Evolutionary conservation across 2,329 filamentous ascomycete genomes (phyloP), one percentile per base, ranked within the genome.

Genomic region (Didymella arachidicola): DNA sequence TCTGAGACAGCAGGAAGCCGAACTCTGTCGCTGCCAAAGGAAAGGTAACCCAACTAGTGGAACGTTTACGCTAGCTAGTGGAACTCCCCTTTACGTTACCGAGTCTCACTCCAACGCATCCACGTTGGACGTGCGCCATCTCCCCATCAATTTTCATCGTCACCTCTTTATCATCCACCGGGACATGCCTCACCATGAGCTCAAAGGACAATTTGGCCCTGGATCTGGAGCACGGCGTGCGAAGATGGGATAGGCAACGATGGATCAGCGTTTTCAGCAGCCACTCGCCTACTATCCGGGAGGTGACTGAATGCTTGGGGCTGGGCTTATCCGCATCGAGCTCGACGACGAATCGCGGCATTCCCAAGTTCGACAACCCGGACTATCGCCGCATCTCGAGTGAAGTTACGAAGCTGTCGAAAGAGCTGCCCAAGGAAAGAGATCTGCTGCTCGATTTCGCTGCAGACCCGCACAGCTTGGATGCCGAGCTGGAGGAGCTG

Each of bases 281-380:
- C 61, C 73, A 76, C 66, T 73, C 70, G 48, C 73, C 73, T 52
- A 76, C 73, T 56, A 75, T 76, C 60, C 73, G 73, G 63, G 72
- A 76, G 61, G 71, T 76, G 27, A 75, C 72, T 42, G 73, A 76
- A 61, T 74, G 70, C 57, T 62, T 76, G 47, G 73, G 73, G 43
- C 65, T 76, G 44, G 72, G 72, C 60, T 60, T 74, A 42, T 73
- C 71, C 19, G 71, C 72, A 45, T 72, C 71, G n/a, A 71, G 69
- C 57, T 73, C 70, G 22, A 75, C 70, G 45, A 74, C 72, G 43
- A 75, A 75, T 60, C 71, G 72, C 54, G 73, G 73, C 63, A 76
- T 76, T 53, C 72, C 72, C 56, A 76, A 76, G 48, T 76, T 76
- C 68, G 73, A 76, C 67, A 74, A 74, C 41, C 73, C 73, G 27